A percentile compares a stretch with the other conserved stretches of the same genome.
These are phyloP conservation scores for Debaryomyces prosopidis DNA, from an alignment of 805 yeast genomes.

Conservation along the genomic window DNA sequence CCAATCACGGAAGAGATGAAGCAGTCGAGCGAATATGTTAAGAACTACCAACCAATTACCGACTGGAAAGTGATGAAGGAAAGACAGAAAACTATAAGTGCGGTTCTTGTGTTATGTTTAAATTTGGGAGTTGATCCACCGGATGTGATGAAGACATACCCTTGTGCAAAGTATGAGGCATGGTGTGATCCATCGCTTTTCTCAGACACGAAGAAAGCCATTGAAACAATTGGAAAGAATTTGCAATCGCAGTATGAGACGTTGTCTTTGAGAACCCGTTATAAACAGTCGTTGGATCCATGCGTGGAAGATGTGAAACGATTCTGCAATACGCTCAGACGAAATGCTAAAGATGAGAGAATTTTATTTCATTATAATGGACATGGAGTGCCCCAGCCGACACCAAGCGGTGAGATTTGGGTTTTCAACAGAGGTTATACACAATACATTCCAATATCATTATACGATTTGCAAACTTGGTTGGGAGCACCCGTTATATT, in stretches of 20 bases:
- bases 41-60: constrained; percentile 65
- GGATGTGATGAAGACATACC: constrained; percentile 88
- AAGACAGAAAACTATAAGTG: constrained; percentile 88
- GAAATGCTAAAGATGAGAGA: constrained; percentile 92
- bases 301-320: constrained; percentile 94
- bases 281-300: constrained; percentile 90
- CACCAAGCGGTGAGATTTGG: constrained; percentile 96
- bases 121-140: constrained; percentile 98
- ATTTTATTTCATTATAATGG: constrained; percentile 95
- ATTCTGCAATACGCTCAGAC: constrained; percentile 81
- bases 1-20: constrained; percentile 64
- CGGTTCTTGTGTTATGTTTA: constrained; percentile 86
- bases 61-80: constrained; percentile 94
- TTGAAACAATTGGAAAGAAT: constrained; percentile 86
- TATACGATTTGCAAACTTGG: constrained; percentile 97
- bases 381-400: constrained; percentile 98
- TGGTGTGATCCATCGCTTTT: constrained; percentile 88
- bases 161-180: constrained; percentile 88
- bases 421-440: constrained; percentile 96
- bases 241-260: constrained; percentile 89
- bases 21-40: constrained; percentile 33
- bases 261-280: constrained; percentile 79
- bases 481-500: constrained; percentile 95
- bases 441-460: constrained; percentile 92
- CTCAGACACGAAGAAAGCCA: constrained; percentile 85